These are phyloP conservation scores for Delonix regia DNA, from an alignment of 306 rosid species.

Conservation along the genomic window DNA sequence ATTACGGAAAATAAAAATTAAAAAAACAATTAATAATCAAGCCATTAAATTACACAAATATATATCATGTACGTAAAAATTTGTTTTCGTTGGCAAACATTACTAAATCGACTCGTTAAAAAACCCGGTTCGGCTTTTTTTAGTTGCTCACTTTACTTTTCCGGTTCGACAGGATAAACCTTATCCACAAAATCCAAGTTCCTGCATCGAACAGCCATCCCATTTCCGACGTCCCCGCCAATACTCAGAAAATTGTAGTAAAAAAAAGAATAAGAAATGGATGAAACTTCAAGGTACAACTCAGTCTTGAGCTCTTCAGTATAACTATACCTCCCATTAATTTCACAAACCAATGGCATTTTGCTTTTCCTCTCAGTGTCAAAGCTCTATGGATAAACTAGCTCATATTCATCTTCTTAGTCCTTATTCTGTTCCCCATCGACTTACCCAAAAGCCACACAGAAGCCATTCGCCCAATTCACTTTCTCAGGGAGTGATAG, in stretches of 20 bases:
- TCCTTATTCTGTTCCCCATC: conserved; percentile 42
- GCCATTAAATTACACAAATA: too few species aligned
- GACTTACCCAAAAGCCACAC: conserved; percentile 37
- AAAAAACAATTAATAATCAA: too few species aligned
- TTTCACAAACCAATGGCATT: conserved; percentile 26
- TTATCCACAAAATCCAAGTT: conserved; percentile 40
- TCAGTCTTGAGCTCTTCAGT: not conserved
- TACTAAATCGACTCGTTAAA: too few species aligned
- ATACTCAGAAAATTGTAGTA: not conserved
- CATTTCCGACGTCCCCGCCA: not conserved
- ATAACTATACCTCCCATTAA: not conserved
- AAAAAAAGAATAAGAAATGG: not conserved
- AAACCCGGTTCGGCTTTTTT: not conserved
- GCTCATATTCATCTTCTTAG: conserved; percentile 40
- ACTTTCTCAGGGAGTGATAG: conserved; percentile 37
- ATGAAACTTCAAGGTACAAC: not conserved
- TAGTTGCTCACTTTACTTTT: not conserved
- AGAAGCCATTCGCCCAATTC: conserved; percentile 36
- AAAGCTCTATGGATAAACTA: conserved; percentile 53
- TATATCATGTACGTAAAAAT: too few species aligned
- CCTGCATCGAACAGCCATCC: not conserved
- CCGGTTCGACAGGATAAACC: conserved; percentile 37
- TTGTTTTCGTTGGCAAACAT: too few species aligned
- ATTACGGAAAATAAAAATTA: too few species aligned
- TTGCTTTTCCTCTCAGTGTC: conserved; percentile 28